Conservation (phyloP, 768 basidiomycete genomes). For the Russula olivacea region DNA sequence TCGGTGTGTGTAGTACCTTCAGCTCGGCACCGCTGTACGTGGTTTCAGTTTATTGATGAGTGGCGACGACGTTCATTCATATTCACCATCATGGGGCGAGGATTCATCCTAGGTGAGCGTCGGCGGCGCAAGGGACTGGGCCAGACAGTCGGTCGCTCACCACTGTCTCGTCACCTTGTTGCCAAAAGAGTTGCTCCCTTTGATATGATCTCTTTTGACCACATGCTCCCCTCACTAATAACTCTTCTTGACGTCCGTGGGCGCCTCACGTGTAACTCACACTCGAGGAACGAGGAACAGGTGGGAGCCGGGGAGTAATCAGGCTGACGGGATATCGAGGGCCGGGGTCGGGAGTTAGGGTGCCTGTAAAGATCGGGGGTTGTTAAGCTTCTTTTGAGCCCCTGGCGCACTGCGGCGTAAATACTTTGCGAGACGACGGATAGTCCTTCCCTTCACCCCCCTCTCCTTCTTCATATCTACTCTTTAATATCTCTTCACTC, state of each 20-base stretch:
- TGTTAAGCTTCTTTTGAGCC: background rate
- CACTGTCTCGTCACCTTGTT: background rate
- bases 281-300: background rate
- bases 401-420: background rate
- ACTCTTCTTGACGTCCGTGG: no score
- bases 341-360: background rate
- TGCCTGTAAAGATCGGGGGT: background rate
- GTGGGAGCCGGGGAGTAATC: background rate
- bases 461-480: background rate
- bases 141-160: background rate
- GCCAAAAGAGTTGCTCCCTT: background rate
- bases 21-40: background rate
- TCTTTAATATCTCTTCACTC: background rate
- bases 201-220: background rate
- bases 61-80: background rate
- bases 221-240: no score
- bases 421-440: background rate
- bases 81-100: no score
- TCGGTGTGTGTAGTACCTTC: no score
- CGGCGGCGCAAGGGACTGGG: background rate
- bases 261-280: background rate
- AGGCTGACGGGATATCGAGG: background rate
- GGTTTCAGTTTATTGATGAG: background rate
- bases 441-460: background rate
- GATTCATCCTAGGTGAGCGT: background rate